Base-by-base conservation (phyloP, 495 filamentous ascomycete genomes). In the Penicillium parvum region DNA sequence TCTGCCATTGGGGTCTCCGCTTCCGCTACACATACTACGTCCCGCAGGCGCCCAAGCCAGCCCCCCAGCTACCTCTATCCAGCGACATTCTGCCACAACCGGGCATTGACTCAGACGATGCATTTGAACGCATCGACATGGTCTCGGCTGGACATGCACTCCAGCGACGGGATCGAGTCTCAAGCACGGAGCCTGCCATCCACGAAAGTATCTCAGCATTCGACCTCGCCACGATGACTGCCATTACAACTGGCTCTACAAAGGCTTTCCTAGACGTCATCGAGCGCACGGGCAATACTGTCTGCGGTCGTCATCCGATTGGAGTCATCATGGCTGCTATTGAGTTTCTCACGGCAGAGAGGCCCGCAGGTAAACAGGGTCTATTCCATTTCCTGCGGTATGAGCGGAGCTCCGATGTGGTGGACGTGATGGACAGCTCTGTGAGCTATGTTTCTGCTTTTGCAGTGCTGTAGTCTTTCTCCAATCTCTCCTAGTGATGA, bases 261-360 rank as follows among this genome's bases (percentile, higher is more conserved):
- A 65, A 72, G 8, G 65, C 63, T 2, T 96, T 95, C 58, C 67
- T 86, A 22, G 71, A 82, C 4, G 75, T 76, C 16, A 64, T 97
- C 27, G 65, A 76, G 25, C 66, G 73, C 26, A 97, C 90, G 0
- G 80, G 77, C 23, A 99, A 99, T 53, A 96, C 92, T 1, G 88
- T 99, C 20, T 99, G 92, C 52, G 92, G 92, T 36, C 72, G 90
- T 29, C 94, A 99, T 73, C 92, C 92, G 0, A 97, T 99, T 52
- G 90, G 94, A 0, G 84, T 99, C 9, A 76, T 94, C 8, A 88
- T 99, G 86, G 89, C 89, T 2, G 90, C 82, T 0, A 58, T 96
- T 45, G 90, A 96, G 65, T 61, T 60, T 28, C 54, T 85, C 42
- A 61, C 47, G 2, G 51, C 32, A 15, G 36, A 35, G 21, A 44